These are phyloP conservation scores for Grosmannia huntii DNA, from an alignment of 2,329 filamentous ascomycete genomes.

Conservation along the genomic window DNA sequence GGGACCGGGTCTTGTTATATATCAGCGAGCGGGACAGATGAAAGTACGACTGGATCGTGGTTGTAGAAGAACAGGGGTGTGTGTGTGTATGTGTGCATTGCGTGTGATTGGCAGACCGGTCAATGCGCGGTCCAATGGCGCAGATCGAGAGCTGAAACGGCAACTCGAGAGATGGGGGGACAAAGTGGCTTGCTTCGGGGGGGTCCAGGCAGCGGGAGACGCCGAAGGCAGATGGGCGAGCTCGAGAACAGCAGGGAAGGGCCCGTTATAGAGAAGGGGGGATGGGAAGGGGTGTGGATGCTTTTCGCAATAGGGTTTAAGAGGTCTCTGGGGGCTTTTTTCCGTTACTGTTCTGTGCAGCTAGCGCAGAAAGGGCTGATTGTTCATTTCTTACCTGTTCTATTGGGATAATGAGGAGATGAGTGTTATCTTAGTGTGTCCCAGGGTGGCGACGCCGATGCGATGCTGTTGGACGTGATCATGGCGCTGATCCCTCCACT, in stretches of 20 bases:
- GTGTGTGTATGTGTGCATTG: no score
- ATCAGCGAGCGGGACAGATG: not conserved
- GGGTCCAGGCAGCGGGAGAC: conserved; percentile 9
- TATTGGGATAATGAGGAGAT: not conserved
- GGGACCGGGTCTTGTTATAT: not conserved
- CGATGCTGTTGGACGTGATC: not conserved
- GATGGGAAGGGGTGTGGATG: not conserved
- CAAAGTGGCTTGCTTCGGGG: conserved; percentile 1
- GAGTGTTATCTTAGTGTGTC: not conserved
- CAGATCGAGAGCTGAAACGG: not conserved
- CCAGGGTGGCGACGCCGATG: not conserved
- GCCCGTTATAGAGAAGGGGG: not conserved
- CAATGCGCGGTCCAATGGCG: not conserved
- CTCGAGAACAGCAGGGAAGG: not conserved
- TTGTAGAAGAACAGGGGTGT: not conserved
- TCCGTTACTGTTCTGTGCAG: not conserved
- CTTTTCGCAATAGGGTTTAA: not conserved
- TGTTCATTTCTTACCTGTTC: not conserved
- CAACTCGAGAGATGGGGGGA: not conserved
- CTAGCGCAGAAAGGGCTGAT: not conserved
- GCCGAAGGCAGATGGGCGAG: conserved; percentile 9
- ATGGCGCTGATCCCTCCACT: not conserved
- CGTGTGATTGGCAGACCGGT: not conserved
- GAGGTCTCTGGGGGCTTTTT: not conserved
- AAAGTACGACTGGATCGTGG: not conserved